Evolutionary conservation across 148 eudicot genomes (phyloP).

Genomic region (Camellia lanceoleosa): DNA sequence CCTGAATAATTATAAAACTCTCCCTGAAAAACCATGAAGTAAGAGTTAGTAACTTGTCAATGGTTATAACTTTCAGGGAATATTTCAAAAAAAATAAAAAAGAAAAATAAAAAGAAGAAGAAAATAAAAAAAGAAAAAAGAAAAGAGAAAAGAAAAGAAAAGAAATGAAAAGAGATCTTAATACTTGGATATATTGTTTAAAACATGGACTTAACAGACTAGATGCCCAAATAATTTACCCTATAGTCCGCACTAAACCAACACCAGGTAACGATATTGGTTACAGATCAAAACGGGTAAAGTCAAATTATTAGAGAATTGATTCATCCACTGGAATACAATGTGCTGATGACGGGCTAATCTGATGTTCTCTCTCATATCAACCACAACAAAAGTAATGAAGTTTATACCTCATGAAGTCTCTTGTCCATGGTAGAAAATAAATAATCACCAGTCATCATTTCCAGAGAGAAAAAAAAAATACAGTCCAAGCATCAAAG

Average conservation of each 20-base stretch:
- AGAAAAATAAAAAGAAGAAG: no score
- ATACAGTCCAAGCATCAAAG: neutral
- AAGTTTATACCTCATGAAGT: neutral
- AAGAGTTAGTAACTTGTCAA: slow-evolving; percentile 10
- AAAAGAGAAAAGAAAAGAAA: neutral
- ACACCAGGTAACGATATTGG: neutral
- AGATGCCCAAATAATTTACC: neutral
- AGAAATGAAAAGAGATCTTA: neutral
- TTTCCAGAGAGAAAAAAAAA: neutral
- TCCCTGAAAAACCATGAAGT: slow-evolving; percentile 53
- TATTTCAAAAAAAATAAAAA: neutral
- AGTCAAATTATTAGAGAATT: no score
- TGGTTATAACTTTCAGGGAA: neutral
- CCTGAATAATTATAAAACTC: slow-evolving; percentile 97
- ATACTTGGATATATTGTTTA: neutral
- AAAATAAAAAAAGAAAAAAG: no score
- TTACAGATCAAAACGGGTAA: no score
- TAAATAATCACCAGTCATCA: neutral
- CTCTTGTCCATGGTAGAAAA: neutral
- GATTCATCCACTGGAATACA: neutral
- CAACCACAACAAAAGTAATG: neutral
- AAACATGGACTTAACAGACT: neutral
- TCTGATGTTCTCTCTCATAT: neutral
- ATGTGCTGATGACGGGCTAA: neutral
- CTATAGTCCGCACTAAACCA: neutral